These are phyloP conservation scores for Elymus sibiricus DNA, from an alignment of 176 grass and related monocot species.

Conservation along the genomic window DNA sequence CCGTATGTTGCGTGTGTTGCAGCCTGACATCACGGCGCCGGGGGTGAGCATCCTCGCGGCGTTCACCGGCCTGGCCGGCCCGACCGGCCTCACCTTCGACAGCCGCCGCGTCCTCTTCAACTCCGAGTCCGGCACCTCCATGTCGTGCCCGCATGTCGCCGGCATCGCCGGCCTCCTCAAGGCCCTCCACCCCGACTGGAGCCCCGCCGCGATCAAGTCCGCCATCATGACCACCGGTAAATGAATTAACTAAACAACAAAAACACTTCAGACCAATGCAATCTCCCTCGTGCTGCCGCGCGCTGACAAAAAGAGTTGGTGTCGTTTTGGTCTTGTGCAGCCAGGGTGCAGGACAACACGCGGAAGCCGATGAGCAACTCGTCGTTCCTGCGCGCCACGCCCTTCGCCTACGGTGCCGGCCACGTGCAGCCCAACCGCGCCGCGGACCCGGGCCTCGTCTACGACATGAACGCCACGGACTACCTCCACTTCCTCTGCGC, in stretches of 20 bases:
- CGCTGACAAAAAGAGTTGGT: too few species aligned
- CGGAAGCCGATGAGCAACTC: conserved; percentile 62
- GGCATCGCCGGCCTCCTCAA: conserved; percentile 82
- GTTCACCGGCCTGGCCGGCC: conserved; percentile 45
- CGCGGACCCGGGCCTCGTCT: conserved; percentile 83
- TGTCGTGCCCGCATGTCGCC: conserved; percentile 88
- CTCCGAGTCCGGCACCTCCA: conserved; percentile 90
- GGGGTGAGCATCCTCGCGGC: conserved; percentile 86
- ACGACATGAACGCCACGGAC: conserved; percentile 54
- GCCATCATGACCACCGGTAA: conserved; percentile 71
- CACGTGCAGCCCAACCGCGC: conserved; percentile 76
- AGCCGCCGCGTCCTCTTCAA: conserved; percentile 78
- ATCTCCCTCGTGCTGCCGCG: too few species aligned
- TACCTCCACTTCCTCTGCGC: conserved; percentile 78
- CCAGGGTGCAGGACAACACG: conserved; percentile 66
- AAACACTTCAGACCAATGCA: too few species aligned
- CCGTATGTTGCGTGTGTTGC: not conserved
- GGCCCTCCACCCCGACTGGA: conserved; percentile 68
- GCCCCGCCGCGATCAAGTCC: conserved; percentile 85
- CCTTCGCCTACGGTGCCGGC: conserved; percentile 86
- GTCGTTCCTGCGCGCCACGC: conserved; percentile 53
- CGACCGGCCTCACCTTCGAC: conserved; percentile 71
- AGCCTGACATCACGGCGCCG: conserved; percentile 96
- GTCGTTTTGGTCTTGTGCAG: too few species aligned
- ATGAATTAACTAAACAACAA: too few species aligned